phyloP scores from a whole-genome alignment of 495 filamentous ascomycete species.

The Hypoxylon perforatum region DNA sequence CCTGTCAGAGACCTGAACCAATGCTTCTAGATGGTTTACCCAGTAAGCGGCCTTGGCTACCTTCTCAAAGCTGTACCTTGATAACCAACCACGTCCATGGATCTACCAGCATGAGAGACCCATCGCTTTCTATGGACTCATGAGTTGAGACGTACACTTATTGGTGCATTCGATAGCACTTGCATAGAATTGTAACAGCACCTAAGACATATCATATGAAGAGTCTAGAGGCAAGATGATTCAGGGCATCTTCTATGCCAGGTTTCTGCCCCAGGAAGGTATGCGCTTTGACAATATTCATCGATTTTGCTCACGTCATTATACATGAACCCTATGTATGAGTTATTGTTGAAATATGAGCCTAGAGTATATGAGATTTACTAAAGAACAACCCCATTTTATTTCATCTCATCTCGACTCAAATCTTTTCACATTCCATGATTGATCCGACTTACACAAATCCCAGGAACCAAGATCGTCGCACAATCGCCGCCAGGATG shows the following conservation, averaged over 20 bases:
- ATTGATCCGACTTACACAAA: constrained; percentile 27
- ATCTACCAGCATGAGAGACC: constrained; percentile 10
- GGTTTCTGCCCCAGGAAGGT: constrained; percentile 93
- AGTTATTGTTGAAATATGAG: neutral
- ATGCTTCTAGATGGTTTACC: neutral
- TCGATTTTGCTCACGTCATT: neutral
- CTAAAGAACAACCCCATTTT: neutral
- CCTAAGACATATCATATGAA: neutral
- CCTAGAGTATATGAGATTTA: no score
- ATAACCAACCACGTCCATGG: constrained; percentile 16
- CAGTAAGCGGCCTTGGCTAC: neutral
- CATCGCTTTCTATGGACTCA: constrained; percentile 3
- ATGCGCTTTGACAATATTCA: constrained; percentile 28
- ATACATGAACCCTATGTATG: neutral
- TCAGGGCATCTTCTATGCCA: constrained; percentile 93
- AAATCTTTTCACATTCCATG: neutral
- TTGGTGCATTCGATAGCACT: no score
- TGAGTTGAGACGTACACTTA: neutral
- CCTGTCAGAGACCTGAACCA: neutral
- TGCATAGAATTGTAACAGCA: neutral
- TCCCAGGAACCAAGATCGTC: constrained; percentile 80
- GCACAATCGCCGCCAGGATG: constrained; percentile 78
- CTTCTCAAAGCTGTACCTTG: no score
- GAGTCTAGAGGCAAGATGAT: constrained; percentile 68
- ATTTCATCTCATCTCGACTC: constrained; percentile 4